A percentile compares a stretch with the other conserved stretches of the same genome.
Evolutionary conservation across 2,329 filamentous ascomycete genomes (phyloP).

Genomic region (Penicillium sp.): DNA sequence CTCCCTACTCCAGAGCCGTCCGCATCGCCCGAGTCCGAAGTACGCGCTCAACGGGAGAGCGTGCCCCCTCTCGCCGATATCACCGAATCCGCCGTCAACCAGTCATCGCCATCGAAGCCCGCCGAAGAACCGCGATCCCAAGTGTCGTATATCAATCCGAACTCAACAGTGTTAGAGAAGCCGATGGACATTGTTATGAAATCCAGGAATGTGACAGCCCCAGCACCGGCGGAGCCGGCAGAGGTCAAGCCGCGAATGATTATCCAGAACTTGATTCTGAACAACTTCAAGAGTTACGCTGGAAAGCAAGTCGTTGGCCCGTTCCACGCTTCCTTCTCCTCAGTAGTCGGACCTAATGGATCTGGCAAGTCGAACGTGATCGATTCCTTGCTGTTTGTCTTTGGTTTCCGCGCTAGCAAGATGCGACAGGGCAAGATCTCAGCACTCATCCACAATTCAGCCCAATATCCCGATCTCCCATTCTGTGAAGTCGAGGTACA

Average conservation of each 20-base stretch:
- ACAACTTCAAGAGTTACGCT: constrained; percentile 99
- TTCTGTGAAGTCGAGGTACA: constrained; percentile 96
- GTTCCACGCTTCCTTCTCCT: constrained; percentile 96
- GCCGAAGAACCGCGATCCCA: constrained; percentile 51
- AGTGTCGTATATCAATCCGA: constrained; percentile 69
- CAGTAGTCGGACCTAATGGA: constrained; percentile 95
- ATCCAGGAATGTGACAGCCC: constrained; percentile 71
- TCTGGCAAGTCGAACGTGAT: constrained; percentile 99
- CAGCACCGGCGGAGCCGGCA: constrained; percentile 71
- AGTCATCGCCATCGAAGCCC: constrained; percentile 52
- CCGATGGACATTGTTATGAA: constrained; percentile 95
- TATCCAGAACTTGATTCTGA: constrained; percentile 87
- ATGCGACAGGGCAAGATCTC: constrained; percentile 99
- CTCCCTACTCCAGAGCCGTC: constrained; percentile 57
- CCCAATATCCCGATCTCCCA: constrained; percentile 79
- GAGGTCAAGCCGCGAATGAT: constrained; percentile 85
- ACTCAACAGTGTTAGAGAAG: constrained; percentile 78
- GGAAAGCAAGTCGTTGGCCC: constrained; percentile 93
- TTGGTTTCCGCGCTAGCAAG: constrained; percentile 97
- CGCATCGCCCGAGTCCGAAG: constrained; percentile 54
- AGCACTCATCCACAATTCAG: constrained; percentile 95
- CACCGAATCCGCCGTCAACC: constrained; percentile 69
- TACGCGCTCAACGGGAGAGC: constrained; percentile 44
- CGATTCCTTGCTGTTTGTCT: constrained; percentile 97
- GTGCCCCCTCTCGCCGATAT: constrained; percentile 73